Percentiles rank a stretch among this genome's conserved stretches.
Evolutionary conservation across 2,329 filamentous ascomycete species (phyloP).

Genomic region (Rutstroemia sp.): DNA sequence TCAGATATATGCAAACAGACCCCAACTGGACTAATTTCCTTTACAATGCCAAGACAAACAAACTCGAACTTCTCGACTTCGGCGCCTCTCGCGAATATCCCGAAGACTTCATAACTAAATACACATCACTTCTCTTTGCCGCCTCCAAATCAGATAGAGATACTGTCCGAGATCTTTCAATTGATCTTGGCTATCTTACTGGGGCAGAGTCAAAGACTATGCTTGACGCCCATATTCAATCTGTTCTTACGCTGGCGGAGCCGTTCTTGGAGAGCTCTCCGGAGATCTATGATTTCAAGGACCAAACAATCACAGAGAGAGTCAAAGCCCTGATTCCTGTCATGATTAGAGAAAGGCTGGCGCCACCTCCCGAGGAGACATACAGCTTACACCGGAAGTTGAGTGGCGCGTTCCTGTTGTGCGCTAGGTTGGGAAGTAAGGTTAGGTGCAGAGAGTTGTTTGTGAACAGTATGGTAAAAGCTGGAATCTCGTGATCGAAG

Average conservation of each 20-base stretch:
- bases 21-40: slow-evolving; percentile 99
- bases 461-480: slow-evolving; percentile 33
- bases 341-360: slow-evolving; percentile 83
- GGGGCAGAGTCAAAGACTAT: slow-evolving; percentile 80
- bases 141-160: slow-evolving; percentile 64
- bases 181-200: slow-evolving; percentile 82
- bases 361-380: slow-evolving; percentile 93
- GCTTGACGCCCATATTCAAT: slow-evolving; percentile 84
- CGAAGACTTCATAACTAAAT: slow-evolving; percentile 67
- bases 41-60: slow-evolving; percentile 65
- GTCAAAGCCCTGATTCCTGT: slow-evolving; percentile 83
- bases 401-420: slow-evolving; percentile 89
- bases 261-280: slow-evolving; percentile 74
- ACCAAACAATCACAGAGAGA: slow-evolving; percentile 94
- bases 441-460: slow-evolving; percentile 82
- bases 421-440: slow-evolving; percentile 74
- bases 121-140: slow-evolving; percentile 72
- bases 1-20: slow-evolving; percentile 98
- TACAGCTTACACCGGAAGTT: slow-evolving; percentile 93
- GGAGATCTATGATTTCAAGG: slow-evolving; percentile 80
- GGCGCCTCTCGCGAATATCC: slow-evolving; percentile 86
- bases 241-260: slow-evolving; percentile 83
- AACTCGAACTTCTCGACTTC: slow-evolving; percentile 90
- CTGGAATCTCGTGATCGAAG: slow-evolving; percentile 13
- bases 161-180: slow-evolving; percentile 59